A percentile compares a stretch with the other conserved stretches of the same genome.
Evolutionary conservation across 2,329 filamentous ascomycete species (phyloP).

Genomic region (Aspergillus fructus): DNA sequence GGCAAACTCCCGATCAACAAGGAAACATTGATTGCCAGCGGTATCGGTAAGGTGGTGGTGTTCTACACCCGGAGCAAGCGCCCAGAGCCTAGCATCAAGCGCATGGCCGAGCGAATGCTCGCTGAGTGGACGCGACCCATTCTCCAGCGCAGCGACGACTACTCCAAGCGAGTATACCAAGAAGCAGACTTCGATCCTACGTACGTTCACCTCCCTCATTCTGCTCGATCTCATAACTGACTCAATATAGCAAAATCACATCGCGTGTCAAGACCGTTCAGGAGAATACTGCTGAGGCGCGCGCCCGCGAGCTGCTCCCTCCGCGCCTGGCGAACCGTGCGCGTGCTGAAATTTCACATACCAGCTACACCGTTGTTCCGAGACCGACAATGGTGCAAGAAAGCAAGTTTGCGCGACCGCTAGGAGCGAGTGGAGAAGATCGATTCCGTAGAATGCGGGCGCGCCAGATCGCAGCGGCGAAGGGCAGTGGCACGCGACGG

Average conservation of each 20-base stretch:
- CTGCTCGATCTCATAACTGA: neutral
- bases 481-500: slow-evolving; percentile 42
- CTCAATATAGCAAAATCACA: slow-evolving; percentile 34
- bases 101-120: slow-evolving; percentile 86
- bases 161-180: slow-evolving; percentile 73
- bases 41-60: slow-evolving; percentile 91
- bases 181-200: slow-evolving; percentile 61
- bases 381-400: slow-evolving; percentile 52
- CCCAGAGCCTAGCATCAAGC: slow-evolving; percentile 83
- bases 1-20: slow-evolving; percentile 83
- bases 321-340: slow-evolving; percentile 58
- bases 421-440: slow-evolving; percentile 49
- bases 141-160: slow-evolving; percentile 89
- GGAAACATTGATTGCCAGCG: slow-evolving; percentile 82
- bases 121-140: slow-evolving; percentile 96
- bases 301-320: slow-evolving; percentile 53
- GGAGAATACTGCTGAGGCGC: slow-evolving; percentile 49
- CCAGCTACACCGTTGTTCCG: slow-evolving; percentile 64
- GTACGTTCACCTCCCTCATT: slow-evolving; percentile 29
- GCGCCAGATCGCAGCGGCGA: slow-evolving; percentile 43
- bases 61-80: slow-evolving; percentile 97
- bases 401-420: slow-evolving; percentile 46
- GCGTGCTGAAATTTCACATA: slow-evolving; percentile 57
- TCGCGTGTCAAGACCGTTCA: slow-evolving; percentile 35
- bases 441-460: slow-evolving; percentile 51